These are phyloP conservation scores for Mycena latifolia DNA, from an alignment of 768 basidiomycete species.

Conservation along the genomic window DNA sequence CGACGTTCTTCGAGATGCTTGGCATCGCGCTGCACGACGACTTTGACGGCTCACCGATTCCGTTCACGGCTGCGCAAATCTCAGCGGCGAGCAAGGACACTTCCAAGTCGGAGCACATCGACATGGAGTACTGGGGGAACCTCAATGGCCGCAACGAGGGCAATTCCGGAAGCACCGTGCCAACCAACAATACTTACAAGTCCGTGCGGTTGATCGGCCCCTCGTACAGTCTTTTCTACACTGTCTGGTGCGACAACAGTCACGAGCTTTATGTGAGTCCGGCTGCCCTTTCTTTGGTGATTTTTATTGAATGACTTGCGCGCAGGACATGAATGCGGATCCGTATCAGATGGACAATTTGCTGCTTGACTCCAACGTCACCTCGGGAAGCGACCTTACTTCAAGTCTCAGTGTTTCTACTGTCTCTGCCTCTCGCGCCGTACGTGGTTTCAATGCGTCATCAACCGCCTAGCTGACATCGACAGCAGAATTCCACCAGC, in stretches of 20 bases:
- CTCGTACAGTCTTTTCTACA: not conserved
- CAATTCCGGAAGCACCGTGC: not conserved
- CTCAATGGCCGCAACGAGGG: not conserved
- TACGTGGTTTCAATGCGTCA: too few species aligned
- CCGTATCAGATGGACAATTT: too few species aligned
- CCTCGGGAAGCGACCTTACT: too few species aligned
- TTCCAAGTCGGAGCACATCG: not conserved
- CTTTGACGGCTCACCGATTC: slow-evolving; percentile 14
- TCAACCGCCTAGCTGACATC: too few species aligned
- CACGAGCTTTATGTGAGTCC: slow-evolving; percentile 7
- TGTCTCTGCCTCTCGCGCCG: too few species aligned
- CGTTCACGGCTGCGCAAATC: not conserved
- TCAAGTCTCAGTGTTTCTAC: too few species aligned
- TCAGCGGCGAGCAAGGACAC: not conserved
- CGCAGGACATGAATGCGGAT: too few species aligned
- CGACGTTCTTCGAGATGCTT: slow-evolving; percentile 7
- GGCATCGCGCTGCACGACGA: not conserved
- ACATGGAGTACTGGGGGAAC: slow-evolving; percentile 5
- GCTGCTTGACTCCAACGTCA: too few species aligned
- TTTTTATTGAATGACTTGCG: too few species aligned
- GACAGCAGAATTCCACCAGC: too few species aligned
- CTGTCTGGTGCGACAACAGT: slow-evolving; percentile 16
- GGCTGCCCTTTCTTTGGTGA: too few species aligned
- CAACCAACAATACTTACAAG: slow-evolving; percentile 16
- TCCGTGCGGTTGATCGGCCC: not conserved